These are phyloP conservation scores for Logfia minima DNA, from an alignment of 129 eudicot genomes.

Conservation along the genomic window DNA sequence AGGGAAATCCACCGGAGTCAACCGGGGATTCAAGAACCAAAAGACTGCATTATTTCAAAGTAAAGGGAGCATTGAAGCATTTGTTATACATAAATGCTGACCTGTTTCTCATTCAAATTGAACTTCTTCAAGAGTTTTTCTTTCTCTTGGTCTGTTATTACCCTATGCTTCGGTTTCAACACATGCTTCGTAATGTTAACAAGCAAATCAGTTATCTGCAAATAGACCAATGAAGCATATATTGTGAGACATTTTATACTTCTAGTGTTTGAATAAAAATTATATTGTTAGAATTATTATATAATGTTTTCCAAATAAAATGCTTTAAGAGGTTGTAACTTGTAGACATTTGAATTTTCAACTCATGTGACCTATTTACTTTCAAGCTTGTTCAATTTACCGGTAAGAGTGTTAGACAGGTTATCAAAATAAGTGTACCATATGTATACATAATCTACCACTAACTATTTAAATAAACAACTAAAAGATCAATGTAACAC, in stretches of 20 bases:
- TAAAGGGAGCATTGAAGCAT: neutral
- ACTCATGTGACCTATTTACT: neutral
- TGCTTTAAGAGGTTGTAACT: neutral
- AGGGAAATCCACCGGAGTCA: neutral
- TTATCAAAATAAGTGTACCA: neutral
- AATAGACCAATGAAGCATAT: constrained; percentile 4
- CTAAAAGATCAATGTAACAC: constrained; percentile 11
- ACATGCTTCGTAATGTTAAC: constrained; percentile 76
- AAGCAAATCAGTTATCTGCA: constrained; percentile 81
- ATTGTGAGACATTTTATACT: constrained; percentile 1
- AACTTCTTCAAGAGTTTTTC: constrained; percentile 60
- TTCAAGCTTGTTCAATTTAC: neutral
- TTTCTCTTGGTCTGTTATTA: constrained; percentile 58
- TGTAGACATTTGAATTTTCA: neutral
- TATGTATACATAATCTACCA: neutral
- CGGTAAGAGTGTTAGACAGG: neutral
- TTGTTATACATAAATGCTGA: constrained; percentile 21
- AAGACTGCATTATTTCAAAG: neutral
- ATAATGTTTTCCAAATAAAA: neutral
- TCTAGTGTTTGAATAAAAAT: neutral
- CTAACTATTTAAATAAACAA: neutral
- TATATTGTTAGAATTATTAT: neutral
- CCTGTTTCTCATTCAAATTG: constrained; percentile 75
- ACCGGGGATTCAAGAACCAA: neutral
- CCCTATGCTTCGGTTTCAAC: constrained; percentile 69